Evolutionary conservation across 164 flowering plant species (phyloP).

Genomic region (Stephania yunnanensis): DNA sequence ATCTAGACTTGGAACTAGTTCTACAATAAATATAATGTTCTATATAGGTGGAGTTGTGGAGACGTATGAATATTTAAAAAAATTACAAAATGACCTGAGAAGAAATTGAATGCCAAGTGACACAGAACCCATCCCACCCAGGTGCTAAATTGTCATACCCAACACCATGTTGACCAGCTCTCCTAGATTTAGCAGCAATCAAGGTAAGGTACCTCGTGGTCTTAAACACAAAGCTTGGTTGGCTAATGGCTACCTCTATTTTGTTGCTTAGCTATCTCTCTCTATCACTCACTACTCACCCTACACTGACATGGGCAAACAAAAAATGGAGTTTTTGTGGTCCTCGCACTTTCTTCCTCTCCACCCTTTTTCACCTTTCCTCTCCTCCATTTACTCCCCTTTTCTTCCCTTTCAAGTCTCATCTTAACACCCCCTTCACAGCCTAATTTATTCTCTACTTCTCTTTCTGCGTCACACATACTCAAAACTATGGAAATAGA

Average conservation of each 20-base stretch:
- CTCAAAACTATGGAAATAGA: conserved; percentile 9
- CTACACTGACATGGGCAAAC: conserved; percentile 9
- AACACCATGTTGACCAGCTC: neutral
- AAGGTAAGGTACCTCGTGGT: neutral
- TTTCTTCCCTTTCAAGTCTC: conserved; percentile 1
- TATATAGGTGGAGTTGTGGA: too few species aligned
- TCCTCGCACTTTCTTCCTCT: conserved; percentile 28
- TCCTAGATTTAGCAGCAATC: neutral
- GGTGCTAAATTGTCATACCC: neutral
- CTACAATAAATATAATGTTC: too few species aligned
- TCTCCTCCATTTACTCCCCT: neutral
- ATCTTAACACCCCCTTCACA: neutral
- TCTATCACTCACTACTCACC: neutral
- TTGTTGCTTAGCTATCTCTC: neutral
- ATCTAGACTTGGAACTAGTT: too few species aligned
- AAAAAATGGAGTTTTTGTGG: conserved; percentile 32
- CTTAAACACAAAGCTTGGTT: conserved; percentile 2
- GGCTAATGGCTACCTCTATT: neutral
- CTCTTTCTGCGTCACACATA: conserved; percentile 16
- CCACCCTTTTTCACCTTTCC: conserved; percentile 13
- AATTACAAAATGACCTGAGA: neutral
- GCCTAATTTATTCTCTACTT: neutral
- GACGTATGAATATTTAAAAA: neutral
- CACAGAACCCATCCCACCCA: neutral
- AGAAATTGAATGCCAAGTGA: neutral